phyloP scores from a whole-genome alignment of 129 eudicot genomes.

The Gnaphalium uliginosum region DNA sequence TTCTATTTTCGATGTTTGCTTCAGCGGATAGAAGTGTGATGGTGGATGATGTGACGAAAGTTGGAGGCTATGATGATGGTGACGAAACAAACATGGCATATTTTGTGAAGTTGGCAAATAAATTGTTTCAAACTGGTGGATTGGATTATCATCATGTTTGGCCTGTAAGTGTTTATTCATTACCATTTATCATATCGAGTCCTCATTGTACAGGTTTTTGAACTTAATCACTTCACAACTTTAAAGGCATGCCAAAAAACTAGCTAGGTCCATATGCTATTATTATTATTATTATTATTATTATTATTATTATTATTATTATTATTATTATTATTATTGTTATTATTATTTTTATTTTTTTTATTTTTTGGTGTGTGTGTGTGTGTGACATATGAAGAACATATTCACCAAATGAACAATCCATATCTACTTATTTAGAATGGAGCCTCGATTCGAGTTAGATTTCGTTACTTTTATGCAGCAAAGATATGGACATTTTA shows the following conservation, averaged over 20 bases:
- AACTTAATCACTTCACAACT: too few relatives aligned
- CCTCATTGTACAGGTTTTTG: neutral
- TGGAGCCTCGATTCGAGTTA: neutral
- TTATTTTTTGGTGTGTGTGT: too few relatives aligned
- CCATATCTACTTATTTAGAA: conserved; percentile 8
- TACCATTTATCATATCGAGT: neutral
- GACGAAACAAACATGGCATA: conserved; percentile 34
- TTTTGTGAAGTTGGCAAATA: conserved; percentile 39
- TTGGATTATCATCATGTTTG: conserved; percentile 90
- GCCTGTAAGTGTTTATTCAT: conserved; percentile 67
- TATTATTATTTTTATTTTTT: neutral
- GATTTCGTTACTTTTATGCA: too few relatives aligned
- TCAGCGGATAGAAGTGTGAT: conserved; percentile 59
- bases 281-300: too few relatives aligned
- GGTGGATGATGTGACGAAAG: conserved; percentile 24
- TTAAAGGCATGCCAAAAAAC: neutral
- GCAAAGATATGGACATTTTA: too few relatives aligned
- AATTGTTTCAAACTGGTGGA: conserved; percentile 58
- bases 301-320: too few relatives aligned
- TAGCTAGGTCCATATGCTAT: neutral
- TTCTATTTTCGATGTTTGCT: conserved; percentile 55
- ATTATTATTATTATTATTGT: too few relatives aligned
- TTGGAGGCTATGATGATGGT: conserved; percentile 10
- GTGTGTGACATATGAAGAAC: conserved; percentile 1
- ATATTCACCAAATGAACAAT: conserved; percentile 11